Evolutionary conservation across 2,329 filamentous ascomycete genomes (phyloP).

Genomic region (Alternaria triticina): DNA sequence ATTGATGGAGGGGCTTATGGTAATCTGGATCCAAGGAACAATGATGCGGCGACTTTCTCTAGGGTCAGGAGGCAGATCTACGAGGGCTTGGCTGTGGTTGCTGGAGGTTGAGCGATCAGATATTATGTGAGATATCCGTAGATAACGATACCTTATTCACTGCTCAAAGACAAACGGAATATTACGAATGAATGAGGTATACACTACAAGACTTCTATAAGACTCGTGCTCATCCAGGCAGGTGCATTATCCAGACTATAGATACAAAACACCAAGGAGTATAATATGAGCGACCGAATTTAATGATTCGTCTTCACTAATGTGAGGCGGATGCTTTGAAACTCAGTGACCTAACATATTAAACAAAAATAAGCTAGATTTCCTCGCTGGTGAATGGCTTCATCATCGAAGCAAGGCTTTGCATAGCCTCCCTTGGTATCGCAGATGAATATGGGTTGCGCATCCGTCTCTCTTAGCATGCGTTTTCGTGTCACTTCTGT

Average conservation of each 20-base stretch:
- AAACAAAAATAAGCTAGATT: no score
- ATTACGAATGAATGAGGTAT: rapidly evolving
- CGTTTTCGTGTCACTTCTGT: neutral
- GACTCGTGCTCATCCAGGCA: neutral
- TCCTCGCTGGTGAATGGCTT: neutral
- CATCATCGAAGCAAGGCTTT: neutral
- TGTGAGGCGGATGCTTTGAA: neutral
- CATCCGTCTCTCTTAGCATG: neutral
- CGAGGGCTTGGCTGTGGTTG: constrained; percentile 89
- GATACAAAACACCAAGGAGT: no score
- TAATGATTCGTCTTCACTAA: neutral
- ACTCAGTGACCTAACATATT: no score
- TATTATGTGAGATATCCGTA: neutral
- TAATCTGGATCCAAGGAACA: constrained; percentile 50
- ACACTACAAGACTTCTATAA: rapidly evolving
- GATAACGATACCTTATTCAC: neutral
- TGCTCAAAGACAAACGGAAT: neutral
- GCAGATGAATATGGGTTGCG: neutral
- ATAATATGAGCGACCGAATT: neutral
- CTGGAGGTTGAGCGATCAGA: constrained; percentile 54
- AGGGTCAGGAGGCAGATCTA: constrained; percentile 92
- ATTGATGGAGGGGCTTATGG: constrained; percentile 67
- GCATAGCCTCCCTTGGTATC: neutral
- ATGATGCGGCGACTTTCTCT: constrained; percentile 73
- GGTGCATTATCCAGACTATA: no score